Percentiles rank a stretch among this genome's conserved stretches.
Evolutionary conservation across 805 yeast species (phyloP).

Genomic region (Candida ortonii): DNA sequence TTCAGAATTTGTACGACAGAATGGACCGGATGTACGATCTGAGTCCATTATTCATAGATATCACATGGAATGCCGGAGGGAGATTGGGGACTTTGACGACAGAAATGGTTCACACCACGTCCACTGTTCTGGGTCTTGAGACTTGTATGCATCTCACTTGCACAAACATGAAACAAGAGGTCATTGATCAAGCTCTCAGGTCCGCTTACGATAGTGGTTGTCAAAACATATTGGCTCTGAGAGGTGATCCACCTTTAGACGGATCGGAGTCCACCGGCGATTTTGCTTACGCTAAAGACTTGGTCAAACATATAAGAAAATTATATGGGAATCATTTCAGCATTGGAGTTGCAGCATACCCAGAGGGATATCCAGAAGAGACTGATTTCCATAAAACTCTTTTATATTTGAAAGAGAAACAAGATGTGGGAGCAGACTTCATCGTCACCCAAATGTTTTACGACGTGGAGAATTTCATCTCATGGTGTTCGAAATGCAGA

Average conservation of each 20-base stretch:
- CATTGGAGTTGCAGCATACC: constrained; percentile 96
- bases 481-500: constrained; percentile 75
- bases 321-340: constrained; percentile 86
- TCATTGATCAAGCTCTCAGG: constrained; percentile 80
- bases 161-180: constrained; percentile 82
- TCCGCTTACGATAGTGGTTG: constrained; percentile 91
- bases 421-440: constrained; percentile 92
- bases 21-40: constrained; percentile 96
- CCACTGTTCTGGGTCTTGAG: constrained; percentile 85
- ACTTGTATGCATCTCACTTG: constrained; percentile 98
- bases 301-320: constrained; percentile 69
- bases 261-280: constrained; percentile 77
- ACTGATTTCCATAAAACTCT: constrained; percentile 50
- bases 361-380: constrained; percentile 97
- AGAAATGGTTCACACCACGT: constrained; percentile 89
- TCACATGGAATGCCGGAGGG: constrained; percentile 99
- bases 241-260: constrained; percentile 92
- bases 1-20: constrained; percentile 91
- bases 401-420: constrained; percentile 73
- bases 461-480: constrained; percentile 79
- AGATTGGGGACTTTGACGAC: constrained; percentile 77
- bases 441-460: constrained; percentile 97
- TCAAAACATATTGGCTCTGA: constrained; percentile 86
- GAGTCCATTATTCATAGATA: constrained; percentile 88
- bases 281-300: constrained; percentile 83